Evolutionary conservation across 2,329 filamentous ascomycete species (phyloP).

Genomic region (Fusarium sp.): DNA sequence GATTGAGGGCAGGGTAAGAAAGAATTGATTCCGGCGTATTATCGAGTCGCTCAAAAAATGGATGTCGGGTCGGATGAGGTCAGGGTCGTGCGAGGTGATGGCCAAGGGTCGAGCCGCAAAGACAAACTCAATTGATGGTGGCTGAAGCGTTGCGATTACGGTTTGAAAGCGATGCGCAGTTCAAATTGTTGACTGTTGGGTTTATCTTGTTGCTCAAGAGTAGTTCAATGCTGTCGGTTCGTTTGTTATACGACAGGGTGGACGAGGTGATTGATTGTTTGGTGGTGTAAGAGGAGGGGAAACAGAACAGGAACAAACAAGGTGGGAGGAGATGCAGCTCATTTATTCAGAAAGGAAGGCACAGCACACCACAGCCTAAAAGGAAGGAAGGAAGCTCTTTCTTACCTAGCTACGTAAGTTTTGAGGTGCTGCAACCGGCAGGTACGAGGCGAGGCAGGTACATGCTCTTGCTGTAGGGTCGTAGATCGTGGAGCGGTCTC

Average conservation of each 20-base stretch:
- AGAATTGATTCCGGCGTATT: background rate
- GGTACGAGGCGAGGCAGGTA: constrained; percentile 21
- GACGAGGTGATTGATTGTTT: background rate
- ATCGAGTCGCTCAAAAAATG: background rate
- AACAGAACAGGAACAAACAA: constrained; percentile 5
- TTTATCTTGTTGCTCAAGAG: background rate
- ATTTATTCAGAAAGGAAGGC: constrained; percentile 23
- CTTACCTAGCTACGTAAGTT: constrained; percentile 14
- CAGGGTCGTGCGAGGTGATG: background rate
- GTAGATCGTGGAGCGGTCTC: constrained; percentile 38
- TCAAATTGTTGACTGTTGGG: background rate
- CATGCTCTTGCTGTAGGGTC: constrained; percentile 12
- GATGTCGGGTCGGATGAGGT: background rate
- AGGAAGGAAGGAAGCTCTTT: constrained; percentile 25
- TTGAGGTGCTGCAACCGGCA: constrained; percentile 6
- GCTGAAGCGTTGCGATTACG: background rate
- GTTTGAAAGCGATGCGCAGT: background rate
- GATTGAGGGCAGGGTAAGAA: background rate
- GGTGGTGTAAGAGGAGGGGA: constrained; percentile 7
- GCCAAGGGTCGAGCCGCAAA: constrained; percentile 1
- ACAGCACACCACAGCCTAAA: constrained; percentile 26
- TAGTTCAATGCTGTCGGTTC: background rate
- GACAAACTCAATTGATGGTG: background rate
- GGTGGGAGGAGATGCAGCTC: constrained; percentile 38
- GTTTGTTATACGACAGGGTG: constrained; percentile 4